Conservation (phyloP, 2,329 filamentous ascomycete genomes). For the Fusarium dimerum region DNA sequence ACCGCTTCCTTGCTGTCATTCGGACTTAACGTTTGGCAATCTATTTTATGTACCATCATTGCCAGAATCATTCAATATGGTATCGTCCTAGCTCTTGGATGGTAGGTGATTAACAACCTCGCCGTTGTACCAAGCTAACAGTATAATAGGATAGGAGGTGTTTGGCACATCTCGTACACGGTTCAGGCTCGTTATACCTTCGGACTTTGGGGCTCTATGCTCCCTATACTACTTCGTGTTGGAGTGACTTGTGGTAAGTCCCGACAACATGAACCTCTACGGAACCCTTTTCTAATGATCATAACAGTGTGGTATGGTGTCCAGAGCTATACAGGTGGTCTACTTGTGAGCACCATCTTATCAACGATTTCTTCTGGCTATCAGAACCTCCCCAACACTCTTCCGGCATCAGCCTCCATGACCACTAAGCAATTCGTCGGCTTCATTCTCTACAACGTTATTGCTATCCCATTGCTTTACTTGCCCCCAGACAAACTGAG, state of each 20-base stretch:
- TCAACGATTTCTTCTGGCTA: background rate
- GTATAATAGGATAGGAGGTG: conserved; percentile 15
- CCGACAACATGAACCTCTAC: too few species aligned
- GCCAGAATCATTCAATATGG: background rate
- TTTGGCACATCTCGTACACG: conserved; percentile 30
- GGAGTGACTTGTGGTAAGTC: too few species aligned
- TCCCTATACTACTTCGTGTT: background rate
- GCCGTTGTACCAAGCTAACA: too few species aligned
- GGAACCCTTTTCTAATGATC: too few species aligned
- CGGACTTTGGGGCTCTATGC: conserved; percentile 35
- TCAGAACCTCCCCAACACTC: background rate
- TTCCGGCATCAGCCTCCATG: background rate
- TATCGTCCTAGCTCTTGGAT: conserved; percentile 28
- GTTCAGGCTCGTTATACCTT: conserved; percentile 35
- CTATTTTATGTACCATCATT: background rate
- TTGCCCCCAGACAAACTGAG: background rate
- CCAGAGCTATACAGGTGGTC: background rate
- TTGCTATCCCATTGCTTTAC: background rate
- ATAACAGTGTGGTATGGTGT: background rate
- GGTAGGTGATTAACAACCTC: too few species aligned
- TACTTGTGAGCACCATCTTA: background rate
- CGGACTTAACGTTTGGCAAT: background rate
- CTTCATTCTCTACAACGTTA: background rate
- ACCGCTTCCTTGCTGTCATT: background rate
- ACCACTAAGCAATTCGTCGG: background rate